Conservation (phyloP, 2,329 filamentous ascomycete genomes). For the Aspergillus pseudoglaucus region DNA sequence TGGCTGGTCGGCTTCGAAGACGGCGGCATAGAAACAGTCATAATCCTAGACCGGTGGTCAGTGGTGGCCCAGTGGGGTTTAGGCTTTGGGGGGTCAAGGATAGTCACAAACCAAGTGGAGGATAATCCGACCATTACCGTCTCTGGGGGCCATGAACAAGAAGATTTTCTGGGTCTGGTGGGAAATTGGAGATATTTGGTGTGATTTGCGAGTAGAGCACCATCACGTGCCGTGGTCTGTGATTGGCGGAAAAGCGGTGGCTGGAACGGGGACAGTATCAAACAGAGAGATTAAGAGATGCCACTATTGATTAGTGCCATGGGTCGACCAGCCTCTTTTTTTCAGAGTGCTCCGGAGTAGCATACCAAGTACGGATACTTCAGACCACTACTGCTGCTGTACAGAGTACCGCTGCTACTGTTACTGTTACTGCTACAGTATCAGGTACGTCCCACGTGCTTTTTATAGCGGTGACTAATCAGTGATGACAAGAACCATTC, state of each 20-base stretch:
- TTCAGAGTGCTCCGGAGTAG: neutral
- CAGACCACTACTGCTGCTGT: too few relatives aligned
- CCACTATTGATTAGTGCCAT: neutral
- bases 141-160: conserved; percentile 27
- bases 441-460: too few relatives aligned
- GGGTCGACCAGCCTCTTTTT: too few relatives aligned
- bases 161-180: neutral
- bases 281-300: neutral
- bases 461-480: too few relatives aligned
- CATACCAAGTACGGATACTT: neutral
- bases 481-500: too few relatives aligned
- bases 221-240: neutral
- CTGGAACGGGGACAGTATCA: neutral
- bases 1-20: conserved; percentile 76
- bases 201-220: too few relatives aligned
- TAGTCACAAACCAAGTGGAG: conserved; percentile 66
- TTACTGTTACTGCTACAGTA: too few relatives aligned
- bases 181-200: neutral
- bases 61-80: neutral
- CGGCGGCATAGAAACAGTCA: conserved; percentile 86
- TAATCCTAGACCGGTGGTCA: conserved; percentile 34
- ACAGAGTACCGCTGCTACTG: too few relatives aligned
- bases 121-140: conserved; percentile 63
- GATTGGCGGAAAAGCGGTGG: neutral
- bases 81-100: neutral